Base-by-base conservation (phyloP, 2,329 filamentous ascomycete species). In the Eutypa lata region DNA sequence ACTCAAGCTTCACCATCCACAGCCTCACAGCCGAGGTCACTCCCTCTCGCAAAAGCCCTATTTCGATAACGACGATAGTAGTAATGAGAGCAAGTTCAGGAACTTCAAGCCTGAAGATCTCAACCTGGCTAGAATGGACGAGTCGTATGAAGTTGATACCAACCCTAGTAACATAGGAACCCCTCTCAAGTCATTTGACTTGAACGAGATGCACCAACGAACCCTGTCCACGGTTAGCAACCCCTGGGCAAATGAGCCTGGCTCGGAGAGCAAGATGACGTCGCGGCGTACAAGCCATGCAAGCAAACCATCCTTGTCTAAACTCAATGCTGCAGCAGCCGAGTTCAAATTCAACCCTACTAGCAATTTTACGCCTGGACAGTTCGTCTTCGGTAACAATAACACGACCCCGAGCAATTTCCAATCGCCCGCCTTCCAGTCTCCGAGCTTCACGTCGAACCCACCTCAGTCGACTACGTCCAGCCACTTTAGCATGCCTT, bases 291-390 rank as follows among this genome's bases (percentile, higher is more conserved):
- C 76, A 11, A 82, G 80, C 57, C 88, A 91, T 64, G 79, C 77
- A 18, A 87, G 86, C 65, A 90, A 88, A 62, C 77, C 85, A 3
- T 92, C 84, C 0, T 71, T 86, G 43, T 90, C 91, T 1, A 92
- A 87, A 60, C 81, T 97, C 61, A 97, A 97, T 63, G 91, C 95
- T 28, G 84, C 88, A 57, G 93, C 93, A 0, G 89, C 91, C 46
- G 90, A 94, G 65, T 97, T 97, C 76, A 90, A 87, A 62, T 93
- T 93, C 71, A 82, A 83, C 56, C 81, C 81, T 3, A 68, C 72
- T 2, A 80, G 68, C 62, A 72, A 71, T 24, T 84, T 83, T 62
- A 73, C 77, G 37, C 76, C 78, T 33, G 68, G 72, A 16, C 71
- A 77, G 50, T 82, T 83, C 62, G 73, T 73, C 38, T 83, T 83